Evolutionary conservation across 306 rosid genomes (phyloP).

Genomic region (Bauhinia variegata): DNA sequence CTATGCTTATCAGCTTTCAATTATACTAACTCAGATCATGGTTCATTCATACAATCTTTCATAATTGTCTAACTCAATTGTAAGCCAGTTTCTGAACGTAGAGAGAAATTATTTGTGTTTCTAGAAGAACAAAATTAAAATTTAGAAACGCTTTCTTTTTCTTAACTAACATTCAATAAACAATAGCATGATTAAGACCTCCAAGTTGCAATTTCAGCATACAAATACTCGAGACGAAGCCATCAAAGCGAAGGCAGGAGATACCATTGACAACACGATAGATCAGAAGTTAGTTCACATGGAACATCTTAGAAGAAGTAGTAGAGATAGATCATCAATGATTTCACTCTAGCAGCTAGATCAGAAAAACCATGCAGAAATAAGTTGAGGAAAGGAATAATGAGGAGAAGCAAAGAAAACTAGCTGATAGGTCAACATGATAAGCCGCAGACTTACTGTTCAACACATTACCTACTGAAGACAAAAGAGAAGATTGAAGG

Average conservation of each 20-base stretch:
- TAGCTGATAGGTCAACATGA: conserved; percentile 18
- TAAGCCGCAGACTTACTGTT: neutral
- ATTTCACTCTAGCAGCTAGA: conserved; percentile 27
- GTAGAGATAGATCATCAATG: conserved; percentile 26
- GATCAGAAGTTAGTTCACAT: conserved; percentile 25
- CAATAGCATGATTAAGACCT: conserved; percentile 17
- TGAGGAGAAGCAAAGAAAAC: conserved; percentile 26
- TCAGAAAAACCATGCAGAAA: conserved; percentile 25
- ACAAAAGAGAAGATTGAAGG: neutral
- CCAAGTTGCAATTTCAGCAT: conserved; percentile 10
- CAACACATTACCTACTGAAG: conserved; percentile 17
- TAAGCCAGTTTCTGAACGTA: no score
- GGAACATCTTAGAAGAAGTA: neutral
- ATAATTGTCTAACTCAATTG: conserved; percentile 5
- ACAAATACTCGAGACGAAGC: neutral
- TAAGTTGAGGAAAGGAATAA: conserved; percentile 2
- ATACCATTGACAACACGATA: conserved; percentile 18
- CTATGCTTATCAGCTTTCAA: neutral
- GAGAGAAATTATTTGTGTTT: neutral
- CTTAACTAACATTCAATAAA: neutral
- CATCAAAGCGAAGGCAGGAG: conserved; percentile 15
- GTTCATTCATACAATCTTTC: neutral
- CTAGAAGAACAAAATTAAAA: neutral
- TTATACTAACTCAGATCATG: conserved; percentile 2
- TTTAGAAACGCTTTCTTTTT: neutral